Evolutionary conservation across 1,284 basidiomycete genomes (phyloP).

Genomic region (Cryptococcus maquisensis): DNA sequence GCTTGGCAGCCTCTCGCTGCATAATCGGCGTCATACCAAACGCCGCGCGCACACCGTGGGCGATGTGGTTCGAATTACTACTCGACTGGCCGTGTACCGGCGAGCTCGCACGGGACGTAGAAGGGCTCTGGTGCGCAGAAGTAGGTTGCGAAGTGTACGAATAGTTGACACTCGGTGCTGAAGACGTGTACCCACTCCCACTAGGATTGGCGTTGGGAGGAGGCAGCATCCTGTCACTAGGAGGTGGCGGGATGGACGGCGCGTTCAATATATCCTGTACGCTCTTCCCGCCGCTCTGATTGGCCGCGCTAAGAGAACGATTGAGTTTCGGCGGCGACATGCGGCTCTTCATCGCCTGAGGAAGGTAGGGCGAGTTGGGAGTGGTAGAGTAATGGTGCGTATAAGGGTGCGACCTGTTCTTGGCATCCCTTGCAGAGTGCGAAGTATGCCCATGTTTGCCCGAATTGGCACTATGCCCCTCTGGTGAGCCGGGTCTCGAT

Average conservation of each 20-base stretch:
- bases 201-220: conserved; percentile 34
- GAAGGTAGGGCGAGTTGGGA: conserved; percentile 41
- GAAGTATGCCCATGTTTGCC: conserved; percentile 47
- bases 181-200: conserved; percentile 20
- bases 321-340: conserved; percentile 42
- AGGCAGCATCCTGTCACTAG: conserved; percentile 41
- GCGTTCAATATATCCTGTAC: conserved; percentile 51
- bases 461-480: conserved; percentile 45
- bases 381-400: conserved; percentile 26
- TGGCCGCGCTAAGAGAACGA: conserved; percentile 15
- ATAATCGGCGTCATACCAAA: conserved; percentile 83
- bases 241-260: conserved; percentile 42
- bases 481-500: conserved; percentile 37
- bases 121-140: conserved; percentile 42
- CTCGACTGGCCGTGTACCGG: conserved; percentile 30
- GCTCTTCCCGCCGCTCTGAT: conserved; percentile 1
- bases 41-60: conserved; percentile 63
- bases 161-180: conserved; percentile 30
- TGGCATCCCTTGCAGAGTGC: conserved; percentile 44
- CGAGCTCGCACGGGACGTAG: conserved; percentile 38
- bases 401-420: conserved; percentile 46
- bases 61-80: conserved; percentile 48
- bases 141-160: conserved; percentile 31
- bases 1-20: neutral
- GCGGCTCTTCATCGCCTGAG: conserved; percentile 21